Percentiles rank a stretch among this genome's conserved stretches.
Conservation (phyloP, 495 filamentous ascomycete genomes). For the Aspergillus cavernicola region DNA sequence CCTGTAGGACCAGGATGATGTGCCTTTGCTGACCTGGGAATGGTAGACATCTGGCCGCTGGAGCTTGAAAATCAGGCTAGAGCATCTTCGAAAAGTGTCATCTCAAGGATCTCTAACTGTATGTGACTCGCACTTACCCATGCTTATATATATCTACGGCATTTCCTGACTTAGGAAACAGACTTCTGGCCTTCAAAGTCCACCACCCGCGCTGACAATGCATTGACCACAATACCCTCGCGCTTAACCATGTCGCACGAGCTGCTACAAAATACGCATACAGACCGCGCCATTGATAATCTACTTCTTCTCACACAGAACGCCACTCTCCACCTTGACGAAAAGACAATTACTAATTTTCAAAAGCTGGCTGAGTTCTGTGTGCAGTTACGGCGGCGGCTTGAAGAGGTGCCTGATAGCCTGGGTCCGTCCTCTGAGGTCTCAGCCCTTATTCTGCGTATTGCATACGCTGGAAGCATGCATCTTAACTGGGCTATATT, state of each 20-base stretch:
- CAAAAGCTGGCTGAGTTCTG: constrained; percentile 12
- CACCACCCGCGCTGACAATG: background rate
- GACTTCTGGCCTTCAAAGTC: constrained; percentile 7
- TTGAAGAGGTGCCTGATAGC: constrained; percentile 12
- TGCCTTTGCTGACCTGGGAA: background rate
- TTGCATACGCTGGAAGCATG: constrained; percentile 11
- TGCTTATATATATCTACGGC: background rate
- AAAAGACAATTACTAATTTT: background rate
- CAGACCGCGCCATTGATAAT: constrained; percentile 14
- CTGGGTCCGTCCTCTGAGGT: constrained; percentile 13
- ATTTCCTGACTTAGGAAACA: constrained; percentile 12
- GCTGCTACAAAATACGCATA: constrained; percentile 5
- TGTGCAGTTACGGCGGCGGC: constrained; percentile 13
- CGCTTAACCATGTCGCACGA: constrained; percentile 3
- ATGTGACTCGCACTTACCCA: constrained; percentile 1
- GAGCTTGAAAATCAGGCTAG: background rate
- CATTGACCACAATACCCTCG: background rate
- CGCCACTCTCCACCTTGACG: background rate
- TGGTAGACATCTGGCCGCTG: background rate
- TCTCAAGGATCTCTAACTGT: constrained; percentile 8
- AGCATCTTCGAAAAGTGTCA: background rate
- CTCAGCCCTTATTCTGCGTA: constrained; percentile 14
- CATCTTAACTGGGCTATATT: constrained; percentile 18
- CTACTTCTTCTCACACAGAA: constrained; percentile 17
- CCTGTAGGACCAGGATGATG: no score